phyloP scores from a whole-genome alignment of 352 stramenopile species.

The Globisporangium megalacanthum region DNA sequence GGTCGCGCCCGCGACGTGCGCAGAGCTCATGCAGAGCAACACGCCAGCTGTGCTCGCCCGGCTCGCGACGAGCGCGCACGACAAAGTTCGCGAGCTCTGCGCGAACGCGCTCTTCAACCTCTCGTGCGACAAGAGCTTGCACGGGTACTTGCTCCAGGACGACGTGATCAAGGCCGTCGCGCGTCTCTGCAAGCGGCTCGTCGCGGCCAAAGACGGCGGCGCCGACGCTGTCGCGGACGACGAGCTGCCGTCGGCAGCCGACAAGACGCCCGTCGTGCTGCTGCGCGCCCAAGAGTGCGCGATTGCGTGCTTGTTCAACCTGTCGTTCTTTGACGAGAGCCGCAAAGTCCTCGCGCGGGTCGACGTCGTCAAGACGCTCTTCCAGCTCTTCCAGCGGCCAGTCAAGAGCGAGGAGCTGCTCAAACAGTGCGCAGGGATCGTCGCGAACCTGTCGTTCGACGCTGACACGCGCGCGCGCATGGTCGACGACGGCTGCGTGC shows the following conservation, averaged over 20 bases:
- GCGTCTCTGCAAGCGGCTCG: constrained; percentile 49
- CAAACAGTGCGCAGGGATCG: constrained; percentile 53
- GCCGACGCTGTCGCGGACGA: constrained; percentile 59
- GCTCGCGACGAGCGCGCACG: constrained; percentile 31
- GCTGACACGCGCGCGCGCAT: constrained; percentile 48
- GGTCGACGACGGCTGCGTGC: constrained; percentile 59
- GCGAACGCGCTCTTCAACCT: constrained; percentile 76
- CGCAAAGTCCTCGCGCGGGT: constrained; percentile 54
- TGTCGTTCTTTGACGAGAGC: constrained; percentile 70
- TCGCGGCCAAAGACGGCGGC: constrained; percentile 37
- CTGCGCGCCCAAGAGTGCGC: constrained; percentile 65
- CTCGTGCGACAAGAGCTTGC: constrained; percentile 67
- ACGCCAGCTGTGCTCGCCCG: constrained; percentile 46
- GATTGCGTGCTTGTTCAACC: constrained; percentile 68
- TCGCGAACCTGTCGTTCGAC: constrained; percentile 79
- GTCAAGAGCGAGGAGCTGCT: constrained; percentile 61
- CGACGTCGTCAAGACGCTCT: constrained; percentile 56
- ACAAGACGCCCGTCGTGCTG: constrained; percentile 42
- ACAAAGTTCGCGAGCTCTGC: constrained; percentile 65
- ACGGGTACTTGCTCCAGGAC: constrained; percentile 62
- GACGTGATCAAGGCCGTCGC: constrained; percentile 69
- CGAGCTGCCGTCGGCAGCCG: constrained; percentile 23
- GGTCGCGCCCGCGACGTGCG: constrained; percentile 41
- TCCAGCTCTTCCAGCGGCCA: constrained; percentile 59
- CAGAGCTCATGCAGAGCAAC: constrained; percentile 67